Evolutionary conservation across 2,329 filamentous ascomycete genomes (phyloP), one percentile per base, ranked within the genome.

Genomic region (Verticillium longisporum): DNA sequence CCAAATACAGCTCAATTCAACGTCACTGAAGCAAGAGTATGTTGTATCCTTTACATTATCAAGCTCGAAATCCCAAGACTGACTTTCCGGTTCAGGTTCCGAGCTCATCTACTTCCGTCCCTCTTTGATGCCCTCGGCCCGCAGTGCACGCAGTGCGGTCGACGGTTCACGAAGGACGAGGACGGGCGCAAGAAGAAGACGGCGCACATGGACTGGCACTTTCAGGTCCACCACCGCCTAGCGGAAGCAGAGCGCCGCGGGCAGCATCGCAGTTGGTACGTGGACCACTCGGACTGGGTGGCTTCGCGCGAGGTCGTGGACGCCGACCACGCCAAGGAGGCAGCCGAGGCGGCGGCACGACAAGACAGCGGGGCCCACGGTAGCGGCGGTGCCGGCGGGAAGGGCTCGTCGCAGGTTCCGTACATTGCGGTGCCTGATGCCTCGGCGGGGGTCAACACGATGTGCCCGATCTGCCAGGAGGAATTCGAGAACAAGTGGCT

Each of bases 171-270:
- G 60, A 84, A 85, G 4, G 90, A 91, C 57, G 85, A 88, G 13
- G 87, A 90, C 65, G 94, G 94, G 13, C 90, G 87, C 68, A 88
- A 88, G 71, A 90, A 90, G 78, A 98, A 98, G 78, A 91, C 88
- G 31, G 87, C 89, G 3, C 95, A 99, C 72, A 88, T 99, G 80
- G 95, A 99, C 75, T 99, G 95, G 95, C 95, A 99, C 75, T 99
- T 99, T 77, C 88, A 89, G 61, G 93, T 94, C 31, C 94, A 97
- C 70, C 90, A 93, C 69, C 88, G 92, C 55, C 91, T 96, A 75
- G 87, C 88, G 2, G 94, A 98, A 67, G 88, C 90, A 14, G 88
- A 91, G 70, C 94, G 91, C 72, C 85, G 91, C 63, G 92, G 91
- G 36, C 90, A 96, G 68, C 93, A 96, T 70, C 88, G 95, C 37